Base-by-base conservation (phyloP, 2,329 filamentous ascomycete species). In the Trichoderma cornu-damae region DNA sequence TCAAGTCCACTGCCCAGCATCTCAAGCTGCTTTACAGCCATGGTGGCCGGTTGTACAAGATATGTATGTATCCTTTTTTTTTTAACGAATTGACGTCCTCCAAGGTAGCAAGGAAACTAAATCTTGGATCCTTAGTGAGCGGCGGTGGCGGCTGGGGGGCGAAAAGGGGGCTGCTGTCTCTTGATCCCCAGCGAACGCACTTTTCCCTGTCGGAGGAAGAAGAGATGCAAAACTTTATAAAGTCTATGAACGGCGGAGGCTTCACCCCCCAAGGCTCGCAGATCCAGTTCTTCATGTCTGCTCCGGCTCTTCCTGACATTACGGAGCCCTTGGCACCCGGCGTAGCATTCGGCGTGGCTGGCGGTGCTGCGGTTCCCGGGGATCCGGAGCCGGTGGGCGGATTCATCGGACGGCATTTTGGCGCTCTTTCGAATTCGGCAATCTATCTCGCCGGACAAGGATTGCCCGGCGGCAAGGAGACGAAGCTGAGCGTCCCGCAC, bases 121-220 rank as follows among this genome's bases (percentile, higher is more conserved):
- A 38, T 6, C 34, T 11, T 18, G 7, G 12, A 11, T 3, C 6
- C 35, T 35, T 42, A 79, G 82, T 92, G 61, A 91, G 88, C 65
- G 90, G 90, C 4, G 90, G 90, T 44, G 90, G 90, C 40, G 90
- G 90, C 18, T 95, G 90, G 90, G 90, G 90, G 14, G 77, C 81
- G 57, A 94, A 93, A 69, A 84, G 87, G 64, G 90, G 90, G 0
- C 74, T 95, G 0, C 74, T 95, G 3, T 90, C 89, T 5, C 77
- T 95, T 3, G 89, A 94, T 66, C 88, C 90, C 3, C 80, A 89
- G 62, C 79, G 75, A 14, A 76, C 69, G 18, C 81, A 82, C 63
- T 73, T 74, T 16, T 67, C 75, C 6, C 51, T 69, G 0, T 68
- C 72, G 1, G 77, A 79, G 37, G 73, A 83, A 32, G 77, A 81